Evolutionary conservation across 2,329 filamentous ascomycete genomes (phyloP), one percentile per base, ranked within the genome.

Genomic region (Fusarium solani-melongenae): DNA sequence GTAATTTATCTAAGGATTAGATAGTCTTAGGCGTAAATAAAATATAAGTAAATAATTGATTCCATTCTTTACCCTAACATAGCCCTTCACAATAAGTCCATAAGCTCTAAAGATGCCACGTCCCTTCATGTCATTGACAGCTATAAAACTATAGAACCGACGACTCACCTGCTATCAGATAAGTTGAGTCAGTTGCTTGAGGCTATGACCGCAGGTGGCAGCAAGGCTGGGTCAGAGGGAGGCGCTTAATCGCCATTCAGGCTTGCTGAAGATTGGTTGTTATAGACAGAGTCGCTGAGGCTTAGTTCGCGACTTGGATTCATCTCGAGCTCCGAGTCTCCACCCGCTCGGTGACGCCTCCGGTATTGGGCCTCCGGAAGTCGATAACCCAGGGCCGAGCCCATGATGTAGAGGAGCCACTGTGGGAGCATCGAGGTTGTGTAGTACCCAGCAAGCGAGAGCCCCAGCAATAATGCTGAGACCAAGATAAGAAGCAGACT

Each of bases 391-490:
- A 33, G 22, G 46, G 34, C 53, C 33, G 44, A 65, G 39, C 53
- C 55, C 20, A 24, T 60, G 33, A 65, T 55, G 20, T 65, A 60
- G 34, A 65, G 63, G 34, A 65, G 24, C 63, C 33, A 65, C 27
- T 65, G 33, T 39, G 5, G 56, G 55, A 65, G 55, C 11, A 55
- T 65, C 9, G 53, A 53, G 27, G 41, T 29, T 24, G 53, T 27
- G 24, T 60, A 65, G 55, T 60, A 60, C 29, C 63, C 41, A 65
- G 63, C 15, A 65, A 65, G 63, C 44, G 44, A 65, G 6, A 64
- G 62, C 29, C 53, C 15, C 51, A 64, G 22, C 14, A 64, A 6
- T 31, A 59, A 36, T 38, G 24, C 56, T 34, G 24, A 59, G 31
- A 65, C 27, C n/a, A 53, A 24, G 6, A 59, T 41, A 15, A 60